Base-by-base conservation (phyloP, 208 protist genomes). In the Leishmania gerbilli region DNA sequence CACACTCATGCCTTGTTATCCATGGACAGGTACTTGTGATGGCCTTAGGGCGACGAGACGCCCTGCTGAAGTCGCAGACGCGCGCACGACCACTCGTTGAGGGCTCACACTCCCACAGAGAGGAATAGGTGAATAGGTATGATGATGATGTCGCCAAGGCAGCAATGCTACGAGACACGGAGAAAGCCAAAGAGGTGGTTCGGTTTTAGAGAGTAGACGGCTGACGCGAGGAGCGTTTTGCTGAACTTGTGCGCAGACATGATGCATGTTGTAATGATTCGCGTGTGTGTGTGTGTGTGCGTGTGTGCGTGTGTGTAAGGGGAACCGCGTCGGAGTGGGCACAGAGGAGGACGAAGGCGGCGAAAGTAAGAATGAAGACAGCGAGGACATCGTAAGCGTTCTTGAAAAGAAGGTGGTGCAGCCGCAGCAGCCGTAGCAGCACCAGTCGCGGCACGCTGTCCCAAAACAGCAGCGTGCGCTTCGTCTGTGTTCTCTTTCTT, bases 331-430 rank as follows among this genome's bases (percentile, higher is more conserved):
- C 27, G 58, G 58, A 31, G 58, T 64, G n/a, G 11, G 27, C 68
- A 15, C 42, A 24, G 42, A 74, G n/a, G 68, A 45, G 47, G 42
- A 47, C 4, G 49, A 78, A 40, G 53, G 67, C 71, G 49, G 64
- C 27, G 76, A 81, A 69, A 53, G 60, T 71, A 79, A 83, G 77
- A 56, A 78, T 49, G 2, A 80, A 56, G 17, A 15, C 0, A 71
- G 65, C 27, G 47, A 71, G 74, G 34, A 60, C 27, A 64, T 64
- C 7, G 58, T 4, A 34, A 9, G 37, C 37, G 21, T 37, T 31
- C 58, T 34, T 64, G 24, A 9, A 9, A 34, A 9, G 27, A 64
- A 64, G 27, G 58, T 4, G 19, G n/a, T 11, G 58, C n/a, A 55
- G 62, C 21, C 0, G 31, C 13, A 0, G 62, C 27, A 40, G 31